These are phyloP conservation scores for Sanguinoderma infundibulare DNA, from an alignment of 1,284 basidiomycete species.

Conservation along the genomic window DNA sequence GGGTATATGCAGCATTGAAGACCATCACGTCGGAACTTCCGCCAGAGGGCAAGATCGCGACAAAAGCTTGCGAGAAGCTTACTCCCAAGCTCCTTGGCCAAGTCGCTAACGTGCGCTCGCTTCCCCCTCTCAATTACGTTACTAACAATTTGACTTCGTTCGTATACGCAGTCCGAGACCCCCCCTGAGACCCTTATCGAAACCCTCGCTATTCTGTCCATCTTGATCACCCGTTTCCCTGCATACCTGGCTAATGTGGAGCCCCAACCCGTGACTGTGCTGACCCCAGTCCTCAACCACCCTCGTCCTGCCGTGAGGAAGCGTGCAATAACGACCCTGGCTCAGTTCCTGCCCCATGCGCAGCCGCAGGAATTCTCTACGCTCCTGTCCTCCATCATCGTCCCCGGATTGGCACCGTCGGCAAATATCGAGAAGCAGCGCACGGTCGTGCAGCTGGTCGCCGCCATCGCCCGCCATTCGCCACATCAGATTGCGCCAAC, in stretches of 20 bases:
- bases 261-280: conserved; percentile 68
- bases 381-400: conserved; percentile 59
- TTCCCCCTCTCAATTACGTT: neutral
- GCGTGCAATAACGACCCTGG: conserved; percentile 85
- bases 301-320: conserved; percentile 87
- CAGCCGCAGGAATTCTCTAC: conserved; percentile 57
- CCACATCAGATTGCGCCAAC: conserved; percentile 66
- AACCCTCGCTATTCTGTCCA: conserved; percentile 89
- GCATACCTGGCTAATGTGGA: conserved; percentile 63
- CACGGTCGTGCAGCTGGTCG: conserved; percentile 82
- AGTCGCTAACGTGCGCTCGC: conserved; percentile 66
- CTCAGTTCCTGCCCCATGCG: conserved; percentile 78
- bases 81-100: conserved; percentile 85
- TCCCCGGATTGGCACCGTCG: conserved; percentile 60
- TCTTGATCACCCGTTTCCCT: conserved; percentile 89
- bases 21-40: conserved; percentile 93
- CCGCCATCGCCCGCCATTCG: conserved; percentile 76
- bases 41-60: conserved; percentile 77
- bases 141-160: neutral
- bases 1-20: conserved; percentile 73
- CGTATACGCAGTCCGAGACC: conserved; percentile 58
- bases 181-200: conserved; percentile 89
- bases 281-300: conserved; percentile 79
- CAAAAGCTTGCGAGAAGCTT: conserved; percentile 82
- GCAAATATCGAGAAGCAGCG: conserved; percentile 69